Percentiles rank a stretch among this genome's conserved stretches.
Conservation (phyloP, 2,329 filamentous ascomycete species). For the Microthyrium microscopicum region DNA sequence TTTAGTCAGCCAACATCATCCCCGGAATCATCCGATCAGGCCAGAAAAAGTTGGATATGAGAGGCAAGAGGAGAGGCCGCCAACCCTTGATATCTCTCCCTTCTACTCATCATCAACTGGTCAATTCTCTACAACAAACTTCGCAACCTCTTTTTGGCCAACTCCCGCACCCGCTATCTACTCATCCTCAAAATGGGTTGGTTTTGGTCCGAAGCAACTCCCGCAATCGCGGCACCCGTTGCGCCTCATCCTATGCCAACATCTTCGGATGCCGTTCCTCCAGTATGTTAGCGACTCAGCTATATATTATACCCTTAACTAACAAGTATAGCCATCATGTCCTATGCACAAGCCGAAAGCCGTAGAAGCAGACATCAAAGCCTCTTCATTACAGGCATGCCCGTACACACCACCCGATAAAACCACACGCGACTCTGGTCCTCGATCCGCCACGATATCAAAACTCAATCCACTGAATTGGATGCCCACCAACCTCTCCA, state of each 20-base stretch:
- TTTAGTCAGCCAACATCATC: too few species aligned
- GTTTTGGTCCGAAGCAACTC: conserved; percentile 48
- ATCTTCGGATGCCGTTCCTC: conserved; percentile 34
- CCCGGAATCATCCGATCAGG: too few species aligned
- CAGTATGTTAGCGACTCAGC: conserved; percentile 26
- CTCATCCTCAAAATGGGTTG: conserved; percentile 38
- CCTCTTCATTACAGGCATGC: conserved; percentile 28
- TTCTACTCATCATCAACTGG: too few species aligned
- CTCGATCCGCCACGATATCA: conserved; percentile 33
- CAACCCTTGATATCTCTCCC: too few species aligned
- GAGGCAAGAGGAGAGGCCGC: too few species aligned
- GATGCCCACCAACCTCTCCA: conserved; percentile 75
- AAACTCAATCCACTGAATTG: conserved; percentile 74
- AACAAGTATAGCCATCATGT: conserved; percentile 40
- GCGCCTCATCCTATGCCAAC: conserved; percentile 32
- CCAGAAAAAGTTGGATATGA: too few species aligned
- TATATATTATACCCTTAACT: conserved; percentile 8
- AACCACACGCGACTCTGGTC: conserved; percentile 13
- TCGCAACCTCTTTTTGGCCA: not conserved
- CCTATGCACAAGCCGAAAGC: conserved; percentile 45
- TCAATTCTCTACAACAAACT: too few species aligned
- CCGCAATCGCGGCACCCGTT: conserved; percentile 20
- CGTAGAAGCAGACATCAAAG: conserved; percentile 14
- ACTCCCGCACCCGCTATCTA: not conserved
- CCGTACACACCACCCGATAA: conserved; percentile 23